A percentile compares a stretch with the other conserved stretches of the same genome.
Evolutionary conservation across 2,329 filamentous ascomycete genomes (phyloP).

Genomic region (Diplodia scrobiculata): DNA sequence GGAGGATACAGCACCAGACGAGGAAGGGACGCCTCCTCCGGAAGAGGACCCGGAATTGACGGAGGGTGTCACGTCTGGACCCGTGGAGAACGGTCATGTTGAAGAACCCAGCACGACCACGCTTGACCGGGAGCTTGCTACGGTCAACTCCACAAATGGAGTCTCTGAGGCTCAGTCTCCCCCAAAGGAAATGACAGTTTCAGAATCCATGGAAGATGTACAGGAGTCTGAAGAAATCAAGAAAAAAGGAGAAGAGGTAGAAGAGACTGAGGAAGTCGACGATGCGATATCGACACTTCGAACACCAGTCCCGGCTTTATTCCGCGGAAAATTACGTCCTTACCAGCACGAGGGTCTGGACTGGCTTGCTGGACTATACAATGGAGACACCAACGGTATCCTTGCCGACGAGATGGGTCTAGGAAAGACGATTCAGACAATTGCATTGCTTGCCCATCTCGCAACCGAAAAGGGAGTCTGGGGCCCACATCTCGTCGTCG

Average conservation of each 20-base stretch:
- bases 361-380: conserved; percentile 92
- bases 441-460: conserved; percentile 86
- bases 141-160: conserved; percentile 1
- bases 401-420: conserved; percentile 98
- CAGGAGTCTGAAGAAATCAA: not conserved
- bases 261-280: conserved; percentile 36
- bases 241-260: not conserved
- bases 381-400: conserved; percentile 91
- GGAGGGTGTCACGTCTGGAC: not conserved
- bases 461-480: conserved; percentile 88
- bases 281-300: conserved; percentile 47
- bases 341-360: conserved; percentile 98
- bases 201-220: conserved; percentile 11
- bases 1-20: conserved; percentile 38
- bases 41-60: conserved; percentile 14
- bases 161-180: not conserved
- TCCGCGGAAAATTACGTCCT: conserved; percentile 86
- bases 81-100: conserved; percentile 10
- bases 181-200: not conserved
- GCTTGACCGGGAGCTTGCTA: not conserved
- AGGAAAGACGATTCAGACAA: conserved; percentile 97
- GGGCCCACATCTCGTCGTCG: conserved; percentile 94
- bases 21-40: conserved; percentile 10
- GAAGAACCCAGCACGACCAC: conserved; percentile 3
- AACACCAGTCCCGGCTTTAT: conserved; percentile 63